Conservation (phyloP, 371 early-diverging fungal genomes). For the Batrachochytrium dendrobatidis region DNA sequence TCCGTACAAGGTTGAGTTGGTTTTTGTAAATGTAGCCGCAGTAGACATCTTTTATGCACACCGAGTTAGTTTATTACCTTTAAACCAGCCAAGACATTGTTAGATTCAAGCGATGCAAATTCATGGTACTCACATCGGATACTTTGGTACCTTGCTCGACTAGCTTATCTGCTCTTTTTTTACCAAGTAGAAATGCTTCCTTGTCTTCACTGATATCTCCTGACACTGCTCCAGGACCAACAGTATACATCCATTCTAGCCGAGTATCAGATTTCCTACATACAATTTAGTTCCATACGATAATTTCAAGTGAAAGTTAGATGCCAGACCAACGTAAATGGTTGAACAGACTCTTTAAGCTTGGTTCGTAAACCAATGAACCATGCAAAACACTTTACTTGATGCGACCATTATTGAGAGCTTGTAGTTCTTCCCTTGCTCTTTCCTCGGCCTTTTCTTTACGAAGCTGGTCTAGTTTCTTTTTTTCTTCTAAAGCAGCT, state of each 20-base stretch:
- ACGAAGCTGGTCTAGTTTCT: slow-evolving; percentile 77
- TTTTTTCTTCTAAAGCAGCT: slow-evolving; percentile 74
- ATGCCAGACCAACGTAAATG: too few relatives aligned
- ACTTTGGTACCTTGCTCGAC: slow-evolving; percentile 31
- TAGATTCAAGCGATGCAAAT: neutral
- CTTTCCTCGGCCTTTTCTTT: slow-evolving; percentile 90
- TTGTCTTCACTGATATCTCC: slow-evolving; percentile 49
- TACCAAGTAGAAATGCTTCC: slow-evolving; percentile 88
- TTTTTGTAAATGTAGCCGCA: slow-evolving; percentile 15
- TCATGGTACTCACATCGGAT: slow-evolving; percentile 15
- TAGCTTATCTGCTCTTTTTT: slow-evolving; percentile 67
- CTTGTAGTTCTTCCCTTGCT: slow-evolving; percentile 74
- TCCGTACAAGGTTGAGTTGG: slow-evolving; percentile 44
- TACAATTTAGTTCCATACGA: slow-evolving; percentile 41
- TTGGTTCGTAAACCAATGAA: too few relatives aligned
- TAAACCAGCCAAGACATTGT: slow-evolving; percentile 2
- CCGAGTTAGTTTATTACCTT: too few relatives aligned
- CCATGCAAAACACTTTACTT: too few relatives aligned
- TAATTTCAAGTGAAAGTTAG: neutral
- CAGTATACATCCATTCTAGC: slow-evolving; percentile 95
- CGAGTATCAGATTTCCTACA: too few relatives aligned
- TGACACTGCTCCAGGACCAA: slow-evolving; percentile 46
- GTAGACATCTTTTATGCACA: slow-evolving; percentile 20
- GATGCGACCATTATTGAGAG: slow-evolving; percentile 56
- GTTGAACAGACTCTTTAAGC: too few relatives aligned